Base-by-base conservation (phyloP, 139 green algal genomes). In the Chlorokybus atmophyticus region DNA sequence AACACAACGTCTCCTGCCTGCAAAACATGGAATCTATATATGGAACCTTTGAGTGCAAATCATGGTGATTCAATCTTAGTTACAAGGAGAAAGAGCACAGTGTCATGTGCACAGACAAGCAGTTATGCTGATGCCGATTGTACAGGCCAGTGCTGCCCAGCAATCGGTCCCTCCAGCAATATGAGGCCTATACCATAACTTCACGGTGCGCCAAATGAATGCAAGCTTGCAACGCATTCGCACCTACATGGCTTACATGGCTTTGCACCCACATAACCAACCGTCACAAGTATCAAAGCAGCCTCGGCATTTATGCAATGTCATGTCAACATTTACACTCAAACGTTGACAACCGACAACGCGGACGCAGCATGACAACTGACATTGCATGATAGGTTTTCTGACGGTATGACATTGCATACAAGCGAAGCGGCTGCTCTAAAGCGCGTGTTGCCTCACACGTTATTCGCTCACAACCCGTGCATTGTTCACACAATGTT, bases 1-100 rank as follows among this genome's bases (percentile, higher is more conserved):
- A 95, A 64, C 0, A 70, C 80, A 2, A 83, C 32, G 1, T 94
- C 83, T 0, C 87, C 85, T 8, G 80, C 32, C 63, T 71, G 63
- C 8, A 25, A 25, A 31, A 14, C 14, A 44, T 14, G 38, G 14
- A 44, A 44, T 23, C 38, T 17, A 14, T 23, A 44, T 44, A 23
- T 23, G 14, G 38, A 23, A 23, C 17, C 38, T 17, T 44, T 44
- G 38, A 44, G 38, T 44, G 38, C 14, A 44, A 23, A 17, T 44
- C 38, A 44, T 44, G 17, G 14, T 23, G 38, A n/a, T 44, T 14
- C 38, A 44, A 44, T 44, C 38, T 23, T 23, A 44, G 38, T 44
- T 44, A 17, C 38, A 17, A 44, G 38, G 38, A n/a, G n/a, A n/a
- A n/a, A n/a, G n/a, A n/a, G n/a, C n/a, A n/a, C n/a, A n/a, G n/a